Evolutionary conservation across 2,329 filamentous ascomycete genomes (phyloP), one percentile per base, ranked within the genome.

Genomic region (Exophiala lecanii-corni): DNA sequence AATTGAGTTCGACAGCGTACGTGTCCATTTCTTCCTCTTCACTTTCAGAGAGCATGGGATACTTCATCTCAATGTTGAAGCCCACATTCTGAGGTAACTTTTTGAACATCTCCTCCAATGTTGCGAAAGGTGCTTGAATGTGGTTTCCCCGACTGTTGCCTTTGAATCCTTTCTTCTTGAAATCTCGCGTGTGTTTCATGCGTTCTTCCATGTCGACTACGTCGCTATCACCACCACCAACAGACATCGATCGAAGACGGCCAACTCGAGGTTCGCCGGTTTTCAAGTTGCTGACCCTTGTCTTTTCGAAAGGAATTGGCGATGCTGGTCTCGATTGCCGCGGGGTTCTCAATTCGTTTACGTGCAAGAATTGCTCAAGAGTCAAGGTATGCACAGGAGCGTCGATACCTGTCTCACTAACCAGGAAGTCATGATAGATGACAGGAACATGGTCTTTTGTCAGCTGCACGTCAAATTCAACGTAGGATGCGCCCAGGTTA

Each of bases 51-150:
- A 98, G 78, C 89, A 97, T 97, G 4, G 92, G 92, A 62, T 98
- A 98, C 68, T 98, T 97, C 77, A 98, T 86, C 70, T 98, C 92
- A 55, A 98, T 94, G 66, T 98, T 97, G 75, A 98, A 98, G 10
- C 92, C 89, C 16, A 94, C 85, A 10, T 79, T 74, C 50, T 84
- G 77, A 0, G 89, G 88, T 0, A 98, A 70, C 59, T 89, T 83
- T 57, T 79, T 78, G 69, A 98, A 96, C 62, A 97, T 81, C 50
- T 96, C 88, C 63, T 96, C 89, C 3, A 98, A 73, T 0, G 92
- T 98, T 5, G 91, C 89, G 67, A 98, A 98, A 0, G 91, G 89
- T 0, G 86, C 88, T 62, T 97, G 91, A 57, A 98, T 97, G 57
- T 94, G 94, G 61, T 88, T 89, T 39, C 91, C 92, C 3, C 92